phyloP scores from a whole-genome alignment of 169 alveolate genomes.

The Plasmodium falciparum region DNA sequence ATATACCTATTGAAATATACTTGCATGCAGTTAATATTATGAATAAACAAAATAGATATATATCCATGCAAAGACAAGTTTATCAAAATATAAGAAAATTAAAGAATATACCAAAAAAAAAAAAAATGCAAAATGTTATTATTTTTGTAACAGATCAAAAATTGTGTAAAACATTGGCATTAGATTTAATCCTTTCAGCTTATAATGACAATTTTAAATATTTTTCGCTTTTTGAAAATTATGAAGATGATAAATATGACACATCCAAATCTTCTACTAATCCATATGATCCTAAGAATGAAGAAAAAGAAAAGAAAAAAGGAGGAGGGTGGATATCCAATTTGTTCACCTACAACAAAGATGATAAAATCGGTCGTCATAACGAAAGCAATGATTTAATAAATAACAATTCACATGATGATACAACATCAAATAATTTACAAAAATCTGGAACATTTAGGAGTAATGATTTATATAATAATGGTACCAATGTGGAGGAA shows the following conservation, averaged over 20 bases:
- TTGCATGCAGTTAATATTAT: conserved; percentile 72
- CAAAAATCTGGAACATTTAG: no score
- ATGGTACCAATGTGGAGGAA: no score
- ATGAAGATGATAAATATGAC: background rate
- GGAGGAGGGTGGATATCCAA: no score
- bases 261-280: background rate
- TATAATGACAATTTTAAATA: conserved; percentile 84
- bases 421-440: no score
- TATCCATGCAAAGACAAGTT: conserved; percentile 78
- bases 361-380: background rate
- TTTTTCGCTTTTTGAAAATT: conserved; percentile 19
- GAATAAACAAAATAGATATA: conserved; percentile 70
- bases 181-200: conserved; percentile 90
- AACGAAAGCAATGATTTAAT: background rate
- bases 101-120: conserved; percentile 1
- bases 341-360: background rate
- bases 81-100: conserved; percentile 68
- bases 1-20: conserved; percentile 86
- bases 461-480: no score
- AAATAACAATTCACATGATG: background rate
- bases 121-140: conserved; percentile 86
- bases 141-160: conserved; percentile 96
- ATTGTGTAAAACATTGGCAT: conserved; percentile 95
- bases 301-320: no score
- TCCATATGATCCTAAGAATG: no score